These are phyloP conservation scores for Entomophthora muscae DNA, from an alignment of 371 early-diverging fungal species.

Conservation along the genomic window DNA sequence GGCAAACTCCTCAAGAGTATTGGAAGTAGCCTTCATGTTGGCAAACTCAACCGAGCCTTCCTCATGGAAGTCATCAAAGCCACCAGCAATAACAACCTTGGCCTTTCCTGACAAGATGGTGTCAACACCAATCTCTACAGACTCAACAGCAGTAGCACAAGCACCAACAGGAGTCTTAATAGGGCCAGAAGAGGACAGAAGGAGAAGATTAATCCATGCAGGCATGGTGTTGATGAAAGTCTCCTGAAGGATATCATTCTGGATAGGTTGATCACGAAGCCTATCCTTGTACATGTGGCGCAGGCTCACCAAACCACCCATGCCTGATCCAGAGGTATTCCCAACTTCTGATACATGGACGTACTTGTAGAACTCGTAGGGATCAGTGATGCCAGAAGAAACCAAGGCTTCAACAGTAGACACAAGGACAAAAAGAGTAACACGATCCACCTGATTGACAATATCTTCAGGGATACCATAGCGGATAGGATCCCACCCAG, in stretches of 20 bases:
- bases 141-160: slow-evolving; percentile 81
- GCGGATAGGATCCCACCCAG: slow-evolving; percentile 84
- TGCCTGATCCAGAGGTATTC: slow-evolving; percentile 71
- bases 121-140: slow-evolving; percentile 83
- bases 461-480: slow-evolving; percentile 93
- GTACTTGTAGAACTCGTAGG: too few species aligned
- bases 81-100: slow-evolving; percentile 86
- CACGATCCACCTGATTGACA: slow-evolving; percentile 74
- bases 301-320: slow-evolving; percentile 71
- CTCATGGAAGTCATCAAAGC: slow-evolving; percentile 88
- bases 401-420: slow-evolving; percentile 87
- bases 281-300: slow-evolving; percentile 64
- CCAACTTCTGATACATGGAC: slow-evolving; percentile 91
- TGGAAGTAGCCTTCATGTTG: too few species aligned
- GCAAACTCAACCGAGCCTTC: too few species aligned
- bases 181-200: too few species aligned
- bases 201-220: too few species aligned
- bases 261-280: slow-evolving; percentile 66
- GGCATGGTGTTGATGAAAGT: too few species aligned
- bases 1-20: too few species aligned
- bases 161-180: too few species aligned
- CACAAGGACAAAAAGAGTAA: slow-evolving; percentile 75
- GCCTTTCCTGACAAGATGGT: slow-evolving; percentile 83
- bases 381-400: slow-evolving; percentile 84
- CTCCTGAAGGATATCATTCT: slow-evolving; percentile 89